Evolutionary conservation across 164 flowering plant genomes (phyloP).

Genomic region (Pachysandra terminalis): DNA sequence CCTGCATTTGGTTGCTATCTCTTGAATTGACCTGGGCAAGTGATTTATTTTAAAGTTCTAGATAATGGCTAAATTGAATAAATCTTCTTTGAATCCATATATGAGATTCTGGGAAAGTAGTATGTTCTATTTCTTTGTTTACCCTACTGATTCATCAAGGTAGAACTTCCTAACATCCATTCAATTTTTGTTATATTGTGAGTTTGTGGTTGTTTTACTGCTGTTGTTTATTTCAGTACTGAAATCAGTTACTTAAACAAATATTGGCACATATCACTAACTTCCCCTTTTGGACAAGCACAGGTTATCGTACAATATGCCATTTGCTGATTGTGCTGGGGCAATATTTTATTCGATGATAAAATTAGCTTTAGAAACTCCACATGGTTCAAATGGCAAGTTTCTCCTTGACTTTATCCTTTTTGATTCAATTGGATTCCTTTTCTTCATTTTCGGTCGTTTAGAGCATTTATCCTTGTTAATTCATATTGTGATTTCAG

Average conservation of each 20-base stretch:
- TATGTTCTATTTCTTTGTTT: background rate
- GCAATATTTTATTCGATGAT: slow-evolving; percentile 81
- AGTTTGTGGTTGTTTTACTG: background rate
- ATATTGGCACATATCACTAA: background rate
- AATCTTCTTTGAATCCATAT: background rate
- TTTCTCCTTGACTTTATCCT: slow-evolving; percentile 5
- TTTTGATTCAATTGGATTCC: background rate
- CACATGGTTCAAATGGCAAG: slow-evolving; percentile 51
- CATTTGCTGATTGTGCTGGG: slow-evolving; percentile 71
- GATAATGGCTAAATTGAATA: too few species aligned
- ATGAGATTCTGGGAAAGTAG: background rate
- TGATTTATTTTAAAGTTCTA: background rate
- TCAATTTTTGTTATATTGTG: background rate
- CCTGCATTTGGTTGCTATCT: background rate
- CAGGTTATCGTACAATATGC: slow-evolving; percentile 84
- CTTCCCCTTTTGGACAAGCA: background rate
- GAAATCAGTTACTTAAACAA: background rate
- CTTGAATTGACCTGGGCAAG: background rate
- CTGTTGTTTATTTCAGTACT: background rate
- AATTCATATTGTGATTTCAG: background rate
- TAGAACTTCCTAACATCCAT: background rate
- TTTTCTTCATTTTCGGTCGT: background rate
- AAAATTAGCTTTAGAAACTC: slow-evolving; percentile 66
- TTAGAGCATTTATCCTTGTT: background rate
- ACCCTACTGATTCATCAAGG: background rate